Evolutionary conservation across 495 filamentous ascomycete species (phyloP), one percentile per base, ranked within the genome.

Genomic region (Xylaria acuta): DNA sequence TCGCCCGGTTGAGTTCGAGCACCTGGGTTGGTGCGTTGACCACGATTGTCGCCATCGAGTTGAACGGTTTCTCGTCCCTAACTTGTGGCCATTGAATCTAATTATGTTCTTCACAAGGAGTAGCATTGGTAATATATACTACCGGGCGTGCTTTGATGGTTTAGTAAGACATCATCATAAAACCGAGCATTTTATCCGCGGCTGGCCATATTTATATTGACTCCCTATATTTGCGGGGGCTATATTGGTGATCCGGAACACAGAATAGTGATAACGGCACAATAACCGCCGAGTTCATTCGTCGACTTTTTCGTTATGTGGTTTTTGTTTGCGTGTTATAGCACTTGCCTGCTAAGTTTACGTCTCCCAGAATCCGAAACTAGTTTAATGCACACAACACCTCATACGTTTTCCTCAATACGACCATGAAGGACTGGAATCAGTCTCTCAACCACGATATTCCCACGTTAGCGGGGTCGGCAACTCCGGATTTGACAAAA

Each of bases 161-260:
- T 22, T n/a, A 22, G 18, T 8, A 16, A 25, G 36, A 47, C 58
- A 64, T 70, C 58, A 64, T 70, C 12, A 40, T 34, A 40, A 41
- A 16, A 32, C 59, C 43, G 40, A 64, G 58, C 68, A 70, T 30
- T 70, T 70, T 70, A 70, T 63, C 68, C 68, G 58, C 18, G 58
- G 36, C 36, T 43, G 65, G 27, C 14, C 47, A 54, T 67, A 43
- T 18, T 54, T 67, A 70, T 43, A 62, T 47, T n/a, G 56, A 27
- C 45, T 53, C 34, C 59, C 25, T 51, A 36, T 70, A 53, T 25
- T 47, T 70, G 67, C 68, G 43, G 54, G 40, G 58, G 36, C 36
- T 58, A 43, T 27, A 27, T 30, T 63, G 68, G 41, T 70, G 67
- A 62, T 60, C 41, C 41, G 53, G 67, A 45, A 60, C 67, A 70